Conservation (phyloP, 305 asterid species). For the Fraxinus latifolia region DNA sequence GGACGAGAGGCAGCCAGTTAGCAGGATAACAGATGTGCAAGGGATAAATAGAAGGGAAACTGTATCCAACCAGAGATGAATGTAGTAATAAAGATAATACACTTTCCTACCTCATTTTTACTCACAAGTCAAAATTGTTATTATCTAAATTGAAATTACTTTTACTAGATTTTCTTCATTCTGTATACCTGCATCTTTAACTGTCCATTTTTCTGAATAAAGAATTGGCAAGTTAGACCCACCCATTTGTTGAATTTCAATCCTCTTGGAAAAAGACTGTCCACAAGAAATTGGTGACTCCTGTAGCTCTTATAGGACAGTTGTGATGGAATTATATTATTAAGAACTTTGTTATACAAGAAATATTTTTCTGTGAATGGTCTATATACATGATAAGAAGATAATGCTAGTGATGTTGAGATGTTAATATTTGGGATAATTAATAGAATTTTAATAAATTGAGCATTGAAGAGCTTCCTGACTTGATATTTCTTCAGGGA, state of each 20-base stretch:
- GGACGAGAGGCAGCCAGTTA: conserved; percentile 28
- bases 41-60: neutral
- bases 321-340: conserved; percentile 34
- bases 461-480: conserved; percentile 11
- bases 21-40: conserved; percentile 22
- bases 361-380: conserved; percentile 28
- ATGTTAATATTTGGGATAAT: conserved; percentile 10
- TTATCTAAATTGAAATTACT: conserved; percentile 25
- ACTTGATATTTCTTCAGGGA: conserved; percentile 10
- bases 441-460: neutral
- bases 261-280: conserved; percentile 51
- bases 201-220: conserved; percentile 28
- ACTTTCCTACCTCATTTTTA: conserved; percentile 20
- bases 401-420: conserved; percentile 34
- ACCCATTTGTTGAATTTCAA: conserved; percentile 35
- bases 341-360: conserved; percentile 26
- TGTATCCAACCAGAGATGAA: conserved; percentile 13
- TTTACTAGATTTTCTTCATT: conserved; percentile 34
- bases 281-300: conserved; percentile 85
- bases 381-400: conserved; percentile 36
- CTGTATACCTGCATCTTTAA: conserved; percentile 15
- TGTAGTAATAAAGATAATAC: conserved; percentile 22
- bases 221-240: conserved; percentile 31
- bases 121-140: neutral
- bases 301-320: conserved; percentile 32